Percentiles rank a stretch among this genome's conserved stretches.
phyloP scores from a whole-genome alignment of 805 yeast species.

The Kuraishia molischiana region DNA sequence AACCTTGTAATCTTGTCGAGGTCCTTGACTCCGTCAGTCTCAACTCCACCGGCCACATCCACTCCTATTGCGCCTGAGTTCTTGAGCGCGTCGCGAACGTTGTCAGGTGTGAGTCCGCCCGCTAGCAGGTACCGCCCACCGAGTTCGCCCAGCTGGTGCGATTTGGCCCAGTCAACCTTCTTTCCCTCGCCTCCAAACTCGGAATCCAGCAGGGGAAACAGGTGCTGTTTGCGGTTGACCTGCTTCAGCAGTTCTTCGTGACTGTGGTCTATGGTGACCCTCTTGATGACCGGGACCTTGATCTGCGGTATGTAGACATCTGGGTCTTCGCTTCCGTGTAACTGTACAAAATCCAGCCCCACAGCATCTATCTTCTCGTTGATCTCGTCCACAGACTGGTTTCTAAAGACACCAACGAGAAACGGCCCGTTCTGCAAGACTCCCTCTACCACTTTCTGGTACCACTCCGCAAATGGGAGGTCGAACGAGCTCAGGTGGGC shows the following conservation, averaged over 20 bases:
- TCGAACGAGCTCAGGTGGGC: constrained; percentile 7
- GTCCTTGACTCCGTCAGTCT: constrained; percentile 70
- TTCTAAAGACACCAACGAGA: constrained; percentile 84
- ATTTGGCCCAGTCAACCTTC: constrained; percentile 59
- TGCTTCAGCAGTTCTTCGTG: constrained; percentile 15
- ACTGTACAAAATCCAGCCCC: constrained; percentile 68
- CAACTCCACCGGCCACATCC: constrained; percentile 95
- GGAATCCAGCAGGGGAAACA: constrained; percentile 67
- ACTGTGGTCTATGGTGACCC: constrained; percentile 57
- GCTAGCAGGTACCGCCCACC: constrained; percentile 55
- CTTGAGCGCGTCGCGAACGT: constrained; percentile 44
- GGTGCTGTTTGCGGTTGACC: constrained; percentile 26
- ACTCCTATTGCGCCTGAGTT: constrained; percentile 69
- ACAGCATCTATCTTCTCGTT: constrained; percentile 29
- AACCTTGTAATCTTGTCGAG: constrained; percentile 48
- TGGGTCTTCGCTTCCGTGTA: constrained; percentile 71
- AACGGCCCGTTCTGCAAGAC: constrained; percentile 42
- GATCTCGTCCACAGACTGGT: constrained; percentile 65
- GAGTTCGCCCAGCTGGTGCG: constrained; percentile 25
- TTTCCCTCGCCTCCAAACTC: constrained; percentile 91
- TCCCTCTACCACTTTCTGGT: constrained; percentile 15
- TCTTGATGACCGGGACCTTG: constrained; percentile 55
- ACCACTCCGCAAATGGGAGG: constrained; percentile 18
- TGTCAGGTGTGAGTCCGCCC: constrained; percentile 79
- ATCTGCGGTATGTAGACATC: constrained; percentile 28